A percentile compares a stretch with the other conserved stretches of the same genome.
Conservation (phyloP, 129 eudicot species). For the Gnaphalium uliginosum region DNA sequence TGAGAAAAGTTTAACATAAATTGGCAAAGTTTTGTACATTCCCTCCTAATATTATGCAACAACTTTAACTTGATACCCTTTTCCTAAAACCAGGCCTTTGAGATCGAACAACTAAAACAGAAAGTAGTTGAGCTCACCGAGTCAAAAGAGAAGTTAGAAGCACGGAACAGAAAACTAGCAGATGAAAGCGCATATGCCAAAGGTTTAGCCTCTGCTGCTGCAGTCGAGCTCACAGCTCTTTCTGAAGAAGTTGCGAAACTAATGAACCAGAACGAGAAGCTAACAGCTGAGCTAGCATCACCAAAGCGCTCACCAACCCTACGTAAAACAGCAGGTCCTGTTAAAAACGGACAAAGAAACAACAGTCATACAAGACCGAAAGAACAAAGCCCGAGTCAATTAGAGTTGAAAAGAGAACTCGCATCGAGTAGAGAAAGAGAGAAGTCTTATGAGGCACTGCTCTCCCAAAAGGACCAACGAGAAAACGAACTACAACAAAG, state of each 20-base stretch:
- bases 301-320: slow-evolving; percentile 60
- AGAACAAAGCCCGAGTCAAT: slow-evolving; percentile 52
- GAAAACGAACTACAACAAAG: slow-evolving; percentile 70
- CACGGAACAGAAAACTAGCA: slow-evolving; percentile 80
- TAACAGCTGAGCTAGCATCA: slow-evolving; percentile 44
- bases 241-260: slow-evolving; percentile 94
- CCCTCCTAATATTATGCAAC: no score
- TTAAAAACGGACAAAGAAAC: slow-evolving; percentile 54
- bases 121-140: slow-evolving; percentile 56
- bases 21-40: no score
- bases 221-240: slow-evolving; percentile 86
- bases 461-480: slow-evolving; percentile 60
- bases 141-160: slow-evolving; percentile 64
- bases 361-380: slow-evolving; percentile 38
- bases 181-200: slow-evolving; percentile 94
- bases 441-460: slow-evolving; percentile 60
- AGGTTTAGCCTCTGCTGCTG: slow-evolving; percentile 98
- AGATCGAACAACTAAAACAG: slow-evolving; percentile 67
- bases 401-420: slow-evolving; percentile 71
- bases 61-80: slow-evolving; percentile 1
- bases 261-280: slow-evolving; percentile 87
- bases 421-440: slow-evolving; percentile 83
- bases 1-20: no score
- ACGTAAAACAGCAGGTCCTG: slow-evolving; percentile 44
- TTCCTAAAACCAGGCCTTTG: slow-evolving; percentile 45